These are phyloP conservation scores for Verticillium klebahnii DNA, from an alignment of 2,329 filamentous ascomycete genomes.

Conservation along the genomic window DNA sequence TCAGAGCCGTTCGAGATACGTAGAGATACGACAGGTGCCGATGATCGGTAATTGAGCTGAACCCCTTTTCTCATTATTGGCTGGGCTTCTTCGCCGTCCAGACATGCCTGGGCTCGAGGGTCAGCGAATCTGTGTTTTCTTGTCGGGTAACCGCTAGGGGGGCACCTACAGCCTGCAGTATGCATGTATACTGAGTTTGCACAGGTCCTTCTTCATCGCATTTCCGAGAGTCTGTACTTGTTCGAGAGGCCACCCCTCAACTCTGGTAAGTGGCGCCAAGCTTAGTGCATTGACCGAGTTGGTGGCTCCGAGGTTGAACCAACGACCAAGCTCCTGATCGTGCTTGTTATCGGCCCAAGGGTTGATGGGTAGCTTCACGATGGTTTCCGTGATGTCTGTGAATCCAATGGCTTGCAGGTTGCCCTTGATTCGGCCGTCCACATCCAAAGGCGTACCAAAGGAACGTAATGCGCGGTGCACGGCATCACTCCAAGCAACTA, in stretches of 20 bases:
- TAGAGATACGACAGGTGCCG: conserved; percentile 1
- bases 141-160: conserved; percentile 2
- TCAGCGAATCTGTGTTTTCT: conserved; percentile 4
- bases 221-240: conserved; percentile 59
- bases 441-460: conserved; percentile 60
- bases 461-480: conserved; percentile 64
- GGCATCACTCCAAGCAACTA: conserved; percentile 66
- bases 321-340: conserved; percentile 66
- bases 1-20: neutral
- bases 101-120: conserved; percentile 8
- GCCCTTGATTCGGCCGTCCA: conserved; percentile 47
- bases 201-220: conserved; percentile 64
- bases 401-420: conserved; percentile 70
- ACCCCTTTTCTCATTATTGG: conserved; percentile 7
- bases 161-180: conserved; percentile 72
- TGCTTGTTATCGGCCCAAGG: conserved; percentile 64
- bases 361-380: conserved; percentile 67
- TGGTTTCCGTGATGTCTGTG: conserved; percentile 68
- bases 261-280: conserved; percentile 64
- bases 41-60: neutral
- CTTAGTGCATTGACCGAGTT: conserved; percentile 70
- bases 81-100: conserved; percentile 15
- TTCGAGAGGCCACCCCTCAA: conserved; percentile 54
- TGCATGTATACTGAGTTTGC: conserved; percentile 60
- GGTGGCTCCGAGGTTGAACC: conserved; percentile 77